Evolutionary conservation across 2,329 filamentous ascomycete species (phyloP).

Genomic region (Pleomassaria siparia): DNA sequence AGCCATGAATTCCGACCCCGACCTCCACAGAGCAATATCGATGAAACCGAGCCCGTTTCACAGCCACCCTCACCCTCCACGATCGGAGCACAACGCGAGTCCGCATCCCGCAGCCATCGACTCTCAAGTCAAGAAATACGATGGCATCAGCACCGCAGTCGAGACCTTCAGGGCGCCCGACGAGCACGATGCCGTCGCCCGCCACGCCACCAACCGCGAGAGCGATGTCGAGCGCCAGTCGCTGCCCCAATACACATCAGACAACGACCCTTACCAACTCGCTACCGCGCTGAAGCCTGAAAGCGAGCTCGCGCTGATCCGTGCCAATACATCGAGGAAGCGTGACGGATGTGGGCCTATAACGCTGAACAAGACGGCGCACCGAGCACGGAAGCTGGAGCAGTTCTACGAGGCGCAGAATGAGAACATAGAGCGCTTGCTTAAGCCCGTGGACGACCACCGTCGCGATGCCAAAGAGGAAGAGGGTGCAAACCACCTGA

Average conservation of each 20-base stretch:
- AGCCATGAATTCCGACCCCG: conserved; percentile 45
- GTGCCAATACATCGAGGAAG: conserved; percentile 78
- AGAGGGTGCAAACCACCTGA: conserved; percentile 77
- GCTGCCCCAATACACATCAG: conserved; percentile 60
- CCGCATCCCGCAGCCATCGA: conserved; percentile 27
- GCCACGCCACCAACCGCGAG: conserved; percentile 35
- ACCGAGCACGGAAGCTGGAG: conserved; percentile 61
- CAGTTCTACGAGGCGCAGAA: conserved; percentile 91
- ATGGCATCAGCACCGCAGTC: conserved; percentile 44
- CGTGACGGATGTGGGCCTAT: conserved; percentile 57
- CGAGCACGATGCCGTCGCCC: conserved; percentile 38
- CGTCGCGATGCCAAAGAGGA: conserved; percentile 77
- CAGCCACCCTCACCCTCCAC: conserved; percentile 36
- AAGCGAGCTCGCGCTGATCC: conserved; percentile 74
- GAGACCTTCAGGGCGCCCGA: conserved; percentile 34
- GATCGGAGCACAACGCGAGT: conserved; percentile 30
- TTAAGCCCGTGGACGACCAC: conserved; percentile 93
- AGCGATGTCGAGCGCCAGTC: conserved; percentile 51
- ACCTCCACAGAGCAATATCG: conserved; percentile 52
- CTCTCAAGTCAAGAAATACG: conserved; percentile 19
- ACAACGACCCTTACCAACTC: conserved; percentile 81
- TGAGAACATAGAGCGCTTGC: conserved; percentile 84
- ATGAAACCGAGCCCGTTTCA: conserved; percentile 51
- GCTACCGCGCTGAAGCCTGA: conserved; percentile 75
- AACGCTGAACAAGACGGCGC: conserved; percentile 44